Percentiles rank a stretch among this genome's conserved stretches.
Evolutionary conservation across 768 basidiomycete species (phyloP).

Genomic region (Collybia sp.): DNA sequence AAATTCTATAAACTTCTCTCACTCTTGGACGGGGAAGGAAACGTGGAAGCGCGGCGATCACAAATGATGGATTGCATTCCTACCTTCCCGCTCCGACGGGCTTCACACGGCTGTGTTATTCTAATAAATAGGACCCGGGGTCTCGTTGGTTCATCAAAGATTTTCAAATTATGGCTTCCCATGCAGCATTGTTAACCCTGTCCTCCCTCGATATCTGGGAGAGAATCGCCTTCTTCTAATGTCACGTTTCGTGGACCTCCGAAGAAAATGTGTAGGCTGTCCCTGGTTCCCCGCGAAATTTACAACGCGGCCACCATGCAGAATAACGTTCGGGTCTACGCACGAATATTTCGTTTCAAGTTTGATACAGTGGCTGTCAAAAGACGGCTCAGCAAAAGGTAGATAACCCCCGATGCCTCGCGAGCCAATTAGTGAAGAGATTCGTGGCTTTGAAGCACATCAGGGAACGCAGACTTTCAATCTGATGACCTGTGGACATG

Average conservation of each 20-base stretch:
- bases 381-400: constrained; percentile 32
- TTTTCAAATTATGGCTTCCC: constrained; percentile 9
- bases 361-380: constrained; percentile 36
- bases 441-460: constrained; percentile 37
- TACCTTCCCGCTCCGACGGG: constrained; percentile 8
- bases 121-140: not conserved
- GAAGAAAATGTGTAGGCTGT: constrained; percentile 26
- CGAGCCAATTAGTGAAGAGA: constrained; percentile 39
- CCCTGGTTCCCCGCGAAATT: constrained; percentile 31
- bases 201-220: constrained; percentile 29
- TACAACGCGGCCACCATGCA: constrained; percentile 27
- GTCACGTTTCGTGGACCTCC: constrained; percentile 41
- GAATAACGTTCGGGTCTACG: constrained; percentile 34
- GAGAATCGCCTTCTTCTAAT: constrained; percentile 32
- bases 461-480: constrained; percentile 16
- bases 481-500: constrained; percentile 48
- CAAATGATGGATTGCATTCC: constrained; percentile 6
- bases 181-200: constrained; percentile 10
- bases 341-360: constrained; percentile 37
- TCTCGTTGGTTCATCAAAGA: not conserved
- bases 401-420: constrained; percentile 30
- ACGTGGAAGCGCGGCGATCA: constrained; percentile 13
- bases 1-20: constrained; percentile 2
- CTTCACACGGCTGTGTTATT: not conserved
- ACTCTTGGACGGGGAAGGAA: constrained; percentile 7